Conservation (phyloP, 176 grass and related monocot genomes). For the Oryza brachyantha region DNA sequence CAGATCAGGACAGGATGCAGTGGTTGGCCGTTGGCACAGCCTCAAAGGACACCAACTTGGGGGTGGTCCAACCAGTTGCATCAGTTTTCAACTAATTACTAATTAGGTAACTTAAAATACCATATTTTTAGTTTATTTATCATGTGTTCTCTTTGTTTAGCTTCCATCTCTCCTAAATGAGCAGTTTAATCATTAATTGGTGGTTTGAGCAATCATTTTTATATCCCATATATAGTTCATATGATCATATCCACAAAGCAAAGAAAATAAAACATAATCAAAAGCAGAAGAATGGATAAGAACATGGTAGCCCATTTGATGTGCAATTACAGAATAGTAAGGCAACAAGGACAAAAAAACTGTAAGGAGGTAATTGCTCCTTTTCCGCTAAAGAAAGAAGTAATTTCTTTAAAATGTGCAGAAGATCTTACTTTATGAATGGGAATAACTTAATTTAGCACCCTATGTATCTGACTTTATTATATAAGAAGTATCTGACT, state of each 20-base stretch:
- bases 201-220: neutral
- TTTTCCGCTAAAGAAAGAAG: neutral
- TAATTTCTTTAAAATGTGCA: neutral
- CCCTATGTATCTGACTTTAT: neutral
- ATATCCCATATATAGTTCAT: neutral
- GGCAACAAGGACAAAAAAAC: neutral
- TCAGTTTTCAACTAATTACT: slow-evolving; percentile 7
- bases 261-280: neutral
- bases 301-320: neutral
- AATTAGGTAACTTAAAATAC: slow-evolving; percentile 8
- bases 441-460: neutral
- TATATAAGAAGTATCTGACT: slow-evolving; percentile 3
- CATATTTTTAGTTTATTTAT: neutral
- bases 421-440: neutral
- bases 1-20: slow-evolving; percentile 24
- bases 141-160: neutral
- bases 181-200: slow-evolving; percentile 1
- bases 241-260: neutral
- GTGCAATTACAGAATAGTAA: neutral
- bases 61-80: neutral
- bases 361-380: neutral
- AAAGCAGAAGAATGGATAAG: neutral
- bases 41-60: slow-evolving; percentile 40
- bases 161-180: neutral
- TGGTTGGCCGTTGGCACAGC: slow-evolving; percentile 38